Evolutionary conservation across 176 grass and related monocot species (phyloP), one percentile per base, ranked within the genome.

Genomic region (Ampelocalamus luodianensis): DNA sequence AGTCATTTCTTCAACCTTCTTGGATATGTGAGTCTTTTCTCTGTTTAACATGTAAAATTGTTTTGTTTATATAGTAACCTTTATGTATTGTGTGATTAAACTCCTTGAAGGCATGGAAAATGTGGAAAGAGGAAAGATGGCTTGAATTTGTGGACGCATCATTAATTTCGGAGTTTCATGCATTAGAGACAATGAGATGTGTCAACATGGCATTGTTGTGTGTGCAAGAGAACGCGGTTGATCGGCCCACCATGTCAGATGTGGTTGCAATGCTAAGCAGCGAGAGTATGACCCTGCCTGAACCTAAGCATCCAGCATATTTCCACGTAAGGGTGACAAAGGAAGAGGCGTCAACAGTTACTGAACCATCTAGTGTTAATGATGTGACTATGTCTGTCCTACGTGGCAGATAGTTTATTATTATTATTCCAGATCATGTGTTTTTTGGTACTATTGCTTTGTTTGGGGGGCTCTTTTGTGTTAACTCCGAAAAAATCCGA

Each of bases 1-100:
- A 86, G 84, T 79, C 5, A 53, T 51, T 1, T 20, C 13, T 27
- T 85, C 23, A 85, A 32, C 38, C 72, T 85, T 37, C 37, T 86
- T 61, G 48, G 75, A 40, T 24, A 79, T 62, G 84, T 86, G 74
- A 86, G 84, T 79, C 5, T 74, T 51, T 1, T 20, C 13, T 27
- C 0, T 63, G 18, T 40, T 37, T 26, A 10, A 15, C 26, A 62
- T 18, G 15, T 16, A 61, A 6, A 8, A 45, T 54, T 9, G 8
- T 37, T 34, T 24, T 67, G 0, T n/a, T 72, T 44, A 45, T 45
- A 8, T 29, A 45, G 58, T 46, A 20, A 63, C 23, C 37, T 7
- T n/a, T 43, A 17, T 43, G 1, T 44, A 61, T 61, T 61, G 38
- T 63, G 26, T 46, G 42, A 78, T 29, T 27, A 63, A 78, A 63